phyloP scores from a whole-genome alignment of 805 yeast genomes.

The Candida corydali region DNA sequence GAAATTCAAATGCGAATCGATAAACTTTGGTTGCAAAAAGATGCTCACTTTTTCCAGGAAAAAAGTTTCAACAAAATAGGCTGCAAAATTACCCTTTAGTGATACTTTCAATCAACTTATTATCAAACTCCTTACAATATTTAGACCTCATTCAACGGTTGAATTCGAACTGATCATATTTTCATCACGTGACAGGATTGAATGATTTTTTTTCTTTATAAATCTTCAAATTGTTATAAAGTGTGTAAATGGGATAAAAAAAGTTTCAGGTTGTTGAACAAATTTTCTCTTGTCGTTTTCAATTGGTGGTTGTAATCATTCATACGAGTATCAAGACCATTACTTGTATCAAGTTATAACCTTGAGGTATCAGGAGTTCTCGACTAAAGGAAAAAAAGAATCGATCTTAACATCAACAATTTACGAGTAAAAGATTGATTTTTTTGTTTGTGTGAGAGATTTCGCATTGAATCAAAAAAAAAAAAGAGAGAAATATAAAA shows the following conservation, averaged over 20 bases:
- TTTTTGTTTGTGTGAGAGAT: neutral
- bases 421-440: neutral
- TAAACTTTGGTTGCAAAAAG: conserved; percentile 2
- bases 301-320: neutral
- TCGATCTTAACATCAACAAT: conserved; percentile 1
- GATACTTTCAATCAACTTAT: too few species aligned
- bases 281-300: conserved; percentile 4
- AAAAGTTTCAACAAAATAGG: neutral
- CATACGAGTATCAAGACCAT: too few species aligned
- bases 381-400: too few species aligned
- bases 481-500: too few species aligned
- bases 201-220: neutral
- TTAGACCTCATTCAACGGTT: too few species aligned
- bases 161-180: too few species aligned
- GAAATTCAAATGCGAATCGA: neutral
- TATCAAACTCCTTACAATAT: too few species aligned
- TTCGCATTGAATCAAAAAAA: conserved; percentile 6
- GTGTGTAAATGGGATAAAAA: neutral
- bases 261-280: neutral
- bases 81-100: conserved; percentile 5
- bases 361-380: too few species aligned
- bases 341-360: too few species aligned
- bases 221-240: neutral
- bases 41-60: conserved; percentile 2
- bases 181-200: neutral